Evolutionary conservation across 805 yeast species (phyloP), one percentile per base, ranked within the genome.

Genomic region (Wickerhamiella kazuoi): DNA sequence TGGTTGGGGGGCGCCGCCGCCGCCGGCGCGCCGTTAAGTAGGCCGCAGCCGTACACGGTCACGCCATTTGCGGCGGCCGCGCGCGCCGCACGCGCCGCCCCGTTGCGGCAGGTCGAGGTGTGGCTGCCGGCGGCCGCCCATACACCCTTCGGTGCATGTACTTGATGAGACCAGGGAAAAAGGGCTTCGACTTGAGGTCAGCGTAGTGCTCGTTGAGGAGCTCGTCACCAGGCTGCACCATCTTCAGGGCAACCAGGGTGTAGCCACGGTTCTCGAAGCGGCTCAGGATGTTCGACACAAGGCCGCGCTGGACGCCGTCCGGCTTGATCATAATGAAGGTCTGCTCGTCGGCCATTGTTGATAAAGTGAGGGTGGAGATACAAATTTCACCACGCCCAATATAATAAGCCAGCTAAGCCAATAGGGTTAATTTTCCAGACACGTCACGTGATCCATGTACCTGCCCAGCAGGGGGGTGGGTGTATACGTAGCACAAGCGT

Each of bases 291-390:
- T 79, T 72, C 62, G 93, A 67, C 68, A 87, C 72, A 63, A 90
- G 72, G 49, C 97, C 97, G 71, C 99, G 83, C 74, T 90, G 97
- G 74, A 90, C 97, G 69, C 97, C 99, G 68, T 90, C 99, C 68
- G 99, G 99, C 76, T 64, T 52, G 52, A 49, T 46, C 54, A 50
- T 50, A 46, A 51, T 51, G 45, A 51, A 52, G 40, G 53, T 47
- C 50, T 48, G 50, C 46, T 52, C 54, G 37, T 45, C 21, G 44
- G 53, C 42, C 54, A 51, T 51, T 41, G 37, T 45, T 17, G 36
- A 16, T 11, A 23, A 23, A 11, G 26, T 6, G 26, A 31, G 15
- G 35, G 16, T 29, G 18, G 34, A 29, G 17, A 30, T 21, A 20
- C 14, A 30, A 21, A 33, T 33, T 30, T 37, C 34, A 23, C 21